These are phyloP conservation scores for sorghum (Sorghum bicolor) DNA, from an alignment of 176 grass and related monocot genomes.

Conservation along the genomic window Sorghum_bicolor_NCBIv3 NC_012872.2:68020001-68020500, in stretches of 20 bases:
- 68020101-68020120: too few species aligned
- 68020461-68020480: neutral
- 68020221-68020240: neutral
- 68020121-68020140: too few species aligned
- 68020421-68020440: neutral
- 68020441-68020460: neutral
- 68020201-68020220: too few species aligned
- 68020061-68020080: too few species aligned
- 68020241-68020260: neutral
- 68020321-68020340: neutral
- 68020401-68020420: too few species aligned
- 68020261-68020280: neutral
- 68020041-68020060: too few species aligned
- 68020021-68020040: too few species aligned
- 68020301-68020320: neutral
- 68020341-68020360: neutral
- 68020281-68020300: neutral
- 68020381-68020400: neutral
- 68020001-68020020: too few species aligned
- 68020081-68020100: too few species aligned
- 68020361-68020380: neutral
- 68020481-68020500: neutral
- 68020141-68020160: too few species aligned
- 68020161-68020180: too few species aligned
- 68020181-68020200: too few species aligned